Base-by-base conservation (phyloP, 345 rosid species). In the Lumnitzera racemosa region DNA sequence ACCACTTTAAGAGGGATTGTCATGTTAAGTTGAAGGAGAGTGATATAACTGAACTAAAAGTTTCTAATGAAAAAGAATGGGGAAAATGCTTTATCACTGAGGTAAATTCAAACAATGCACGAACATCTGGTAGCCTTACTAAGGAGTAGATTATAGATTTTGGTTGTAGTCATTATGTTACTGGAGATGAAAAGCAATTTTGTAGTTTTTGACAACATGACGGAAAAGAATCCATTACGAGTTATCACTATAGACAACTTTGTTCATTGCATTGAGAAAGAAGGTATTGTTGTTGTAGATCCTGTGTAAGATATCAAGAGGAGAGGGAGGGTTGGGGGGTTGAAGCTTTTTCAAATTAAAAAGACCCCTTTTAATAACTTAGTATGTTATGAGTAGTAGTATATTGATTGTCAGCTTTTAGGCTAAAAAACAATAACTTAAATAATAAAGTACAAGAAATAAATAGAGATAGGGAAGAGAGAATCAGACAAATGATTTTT, bases 111-210 rank as follows among this genome's bases (percentile, higher is more conserved):
- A 20, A 20, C 20, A 20, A 20, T 20, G 20, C 20, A 25, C 20
- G 13, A 9, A 16, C 53, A 15, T 23, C 17, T 13, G 47, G 51
- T 9, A 53, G 24, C 43, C 25, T 48, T 49, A 8, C 43, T 20
- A 13, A 50, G 24, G 61, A 59, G 20, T 59, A 62, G 56, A 67
- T 58, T 12, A 49, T 62, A 0, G 72, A 63, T 14, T 68, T 63
- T 15, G 55, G 66, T 27, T 73, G 62, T 48, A 55, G 56, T 41
- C 70, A 64, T 56, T 63, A 72, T 36, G 7, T 62, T 1, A 62
- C 58, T 16, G 25, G 51, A 31, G 62, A 72, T 14, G 72, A 67
- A 2, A 46, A 24, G 5, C 41, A 15, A 47, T 68, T 64, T 47
- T 59, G 51, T n/a, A 51, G 54, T 46, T 46, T 51, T 51, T 58